phyloP scores from a whole-genome alignment of 441 rosid genomes.

The Hura crepitans region DNA sequence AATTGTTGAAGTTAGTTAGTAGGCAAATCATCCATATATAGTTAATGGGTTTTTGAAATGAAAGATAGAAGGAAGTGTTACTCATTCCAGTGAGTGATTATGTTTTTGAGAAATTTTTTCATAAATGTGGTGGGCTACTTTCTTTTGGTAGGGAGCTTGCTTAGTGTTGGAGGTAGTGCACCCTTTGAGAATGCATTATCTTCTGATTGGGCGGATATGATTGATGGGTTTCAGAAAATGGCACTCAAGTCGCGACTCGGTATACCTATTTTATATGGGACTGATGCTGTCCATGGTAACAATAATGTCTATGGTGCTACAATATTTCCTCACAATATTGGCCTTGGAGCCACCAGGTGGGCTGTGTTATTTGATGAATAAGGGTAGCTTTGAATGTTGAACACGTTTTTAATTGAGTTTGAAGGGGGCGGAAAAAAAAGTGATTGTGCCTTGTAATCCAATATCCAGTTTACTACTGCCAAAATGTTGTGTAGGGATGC shows the following conservation, averaged over 20 bases:
- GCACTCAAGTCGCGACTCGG: slow-evolving; percentile 71
- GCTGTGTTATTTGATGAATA: slow-evolving; percentile 3
- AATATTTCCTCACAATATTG: slow-evolving; percentile 76
- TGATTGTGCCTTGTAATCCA: not conserved
- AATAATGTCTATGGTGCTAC: slow-evolving; percentile 78
- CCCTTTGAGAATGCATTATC: slow-evolving; percentile 56
- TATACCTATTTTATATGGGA: slow-evolving; percentile 73
- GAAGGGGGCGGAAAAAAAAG: not conserved
- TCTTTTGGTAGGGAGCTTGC: slow-evolving; percentile 57
- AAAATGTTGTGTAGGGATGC: slow-evolving; percentile 46
- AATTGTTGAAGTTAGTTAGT: too few species aligned
- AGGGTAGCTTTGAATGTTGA: not conserved
- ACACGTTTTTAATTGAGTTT: not conserved
- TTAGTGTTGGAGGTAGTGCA: slow-evolving; percentile 63
- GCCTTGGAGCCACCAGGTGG: slow-evolving; percentile 86
- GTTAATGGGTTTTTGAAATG: not conserved
- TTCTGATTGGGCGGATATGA: slow-evolving; percentile 50
- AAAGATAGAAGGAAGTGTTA: not conserved
- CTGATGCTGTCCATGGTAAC: slow-evolving; percentile 92
- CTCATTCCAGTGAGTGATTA: too few species aligned
- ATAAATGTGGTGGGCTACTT: slow-evolving; percentile 22
- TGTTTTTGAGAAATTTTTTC: slow-evolving; percentile 23
- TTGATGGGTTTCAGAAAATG: slow-evolving; percentile 59
- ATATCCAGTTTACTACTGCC: not conserved
- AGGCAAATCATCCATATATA: too few species aligned